These are phyloP conservation scores for Fraxinus sp. DNA, from an alignment of 305 asterid species.

Conservation along the genomic window DNA sequence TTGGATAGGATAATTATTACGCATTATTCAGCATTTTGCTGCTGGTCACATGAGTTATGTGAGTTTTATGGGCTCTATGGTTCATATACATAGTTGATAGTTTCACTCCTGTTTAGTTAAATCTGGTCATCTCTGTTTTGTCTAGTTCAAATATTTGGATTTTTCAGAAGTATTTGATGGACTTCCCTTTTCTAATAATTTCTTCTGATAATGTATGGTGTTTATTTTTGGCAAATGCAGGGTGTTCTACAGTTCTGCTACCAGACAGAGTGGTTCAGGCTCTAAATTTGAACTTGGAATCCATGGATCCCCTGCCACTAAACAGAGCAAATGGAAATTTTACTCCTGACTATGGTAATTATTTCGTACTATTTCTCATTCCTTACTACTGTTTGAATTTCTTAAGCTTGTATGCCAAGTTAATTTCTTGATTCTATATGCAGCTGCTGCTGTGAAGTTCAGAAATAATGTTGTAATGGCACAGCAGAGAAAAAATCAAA, in stretches of 20 bases:
- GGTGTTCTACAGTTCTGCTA: slow-evolving; percentile 50
- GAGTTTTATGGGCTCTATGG: neutral
- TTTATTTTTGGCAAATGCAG: slow-evolving; percentile 25
- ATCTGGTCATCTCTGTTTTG: neutral
- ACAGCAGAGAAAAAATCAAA: slow-evolving; percentile 27
- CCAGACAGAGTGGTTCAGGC: slow-evolving; percentile 76
- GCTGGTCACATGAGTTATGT: neutral
- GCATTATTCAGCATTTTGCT: neutral
- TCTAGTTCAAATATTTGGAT: neutral
- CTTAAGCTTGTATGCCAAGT: neutral
- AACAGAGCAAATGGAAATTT: slow-evolving; percentile 26
- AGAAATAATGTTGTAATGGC: slow-evolving; percentile 18
- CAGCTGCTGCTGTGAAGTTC: slow-evolving; percentile 8
- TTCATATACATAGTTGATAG: neutral
- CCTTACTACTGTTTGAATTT: neutral
- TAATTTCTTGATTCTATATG: neutral
- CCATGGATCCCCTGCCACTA: slow-evolving; percentile 33
- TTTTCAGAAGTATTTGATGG: neutral
- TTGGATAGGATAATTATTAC: neutral
- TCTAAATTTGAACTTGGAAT: slow-evolving; percentile 53
- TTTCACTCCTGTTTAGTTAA: neutral
- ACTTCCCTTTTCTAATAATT: neutral
- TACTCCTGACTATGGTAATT: slow-evolving; percentile 31
- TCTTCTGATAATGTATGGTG: neutral
- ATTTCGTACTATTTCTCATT: neutral